Percentiles rank a stretch among this genome's conserved stretches.
Evolutionary conservation across 2,329 filamentous ascomycete genomes (phyloP).

Genomic region (Fusarium sp.): DNA sequence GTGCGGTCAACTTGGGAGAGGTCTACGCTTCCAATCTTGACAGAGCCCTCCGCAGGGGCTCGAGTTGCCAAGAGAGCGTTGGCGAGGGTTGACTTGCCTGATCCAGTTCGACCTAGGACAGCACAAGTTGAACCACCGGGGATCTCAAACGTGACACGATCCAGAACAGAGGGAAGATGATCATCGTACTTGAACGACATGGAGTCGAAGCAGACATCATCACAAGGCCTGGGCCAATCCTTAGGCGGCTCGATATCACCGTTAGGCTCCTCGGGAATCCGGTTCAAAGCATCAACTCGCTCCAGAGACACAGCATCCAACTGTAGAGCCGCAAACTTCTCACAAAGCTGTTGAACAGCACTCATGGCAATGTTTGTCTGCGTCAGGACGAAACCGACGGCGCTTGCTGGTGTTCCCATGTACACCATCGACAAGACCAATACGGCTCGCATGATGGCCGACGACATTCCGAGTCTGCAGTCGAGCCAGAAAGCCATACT

Average conservation of each 20-base stretch:
- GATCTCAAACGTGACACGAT: constrained; percentile 73
- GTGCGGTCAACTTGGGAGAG: constrained; percentile 63
- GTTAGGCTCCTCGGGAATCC: constrained; percentile 75
- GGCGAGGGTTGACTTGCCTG: constrained; percentile 81
- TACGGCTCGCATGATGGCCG: constrained; percentile 74
- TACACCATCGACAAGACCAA: constrained; percentile 78
- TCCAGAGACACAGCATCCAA: constrained; percentile 94
- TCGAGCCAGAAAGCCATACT: constrained; percentile 84
- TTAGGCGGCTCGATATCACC: constrained; percentile 74
- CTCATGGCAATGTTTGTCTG: constrained; percentile 51
- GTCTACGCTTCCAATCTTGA: constrained; percentile 63
- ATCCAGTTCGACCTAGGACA: constrained; percentile 83
- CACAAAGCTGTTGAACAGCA: constrained; percentile 66
- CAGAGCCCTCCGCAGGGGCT: constrained; percentile 58
- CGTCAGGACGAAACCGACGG: constrained; percentile 84
- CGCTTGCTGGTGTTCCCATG: constrained; percentile 75
- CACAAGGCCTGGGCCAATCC: constrained; percentile 75
- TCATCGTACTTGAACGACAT: constrained; percentile 83
- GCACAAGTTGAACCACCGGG: constrained; percentile 68
- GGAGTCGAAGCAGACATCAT: constrained; percentile 77
- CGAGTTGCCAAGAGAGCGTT: constrained; percentile 66
- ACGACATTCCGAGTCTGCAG: constrained; percentile 70
- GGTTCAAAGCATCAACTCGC: constrained; percentile 80
- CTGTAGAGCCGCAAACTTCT: constrained; percentile 82
- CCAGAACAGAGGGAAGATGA: constrained; percentile 75